Evolutionary conservation across 2,329 filamentous ascomycete species (phyloP).

Genomic region (Clarireedia hainanense): DNA sequence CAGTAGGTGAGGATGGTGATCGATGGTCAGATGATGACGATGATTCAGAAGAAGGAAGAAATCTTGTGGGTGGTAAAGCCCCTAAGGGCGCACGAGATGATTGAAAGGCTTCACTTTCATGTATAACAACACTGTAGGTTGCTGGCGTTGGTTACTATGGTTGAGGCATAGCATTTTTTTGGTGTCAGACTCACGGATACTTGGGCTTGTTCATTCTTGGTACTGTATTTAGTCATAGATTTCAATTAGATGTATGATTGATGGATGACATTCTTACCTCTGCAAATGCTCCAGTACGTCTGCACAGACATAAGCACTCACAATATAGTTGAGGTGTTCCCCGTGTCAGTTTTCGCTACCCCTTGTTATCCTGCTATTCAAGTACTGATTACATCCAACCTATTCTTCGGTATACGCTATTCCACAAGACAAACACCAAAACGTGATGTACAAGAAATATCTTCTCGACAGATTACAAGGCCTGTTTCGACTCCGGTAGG

Average conservation of each 20-base stretch:
- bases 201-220: neutral
- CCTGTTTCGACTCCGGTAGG: too few relatives aligned
- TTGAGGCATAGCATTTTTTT: neutral
- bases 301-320: too few relatives aligned
- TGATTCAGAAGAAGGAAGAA: conserved; percentile 47
- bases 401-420: too few relatives aligned
- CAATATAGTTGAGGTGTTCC: too few relatives aligned
- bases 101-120: neutral
- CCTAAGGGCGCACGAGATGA: conserved; percentile 9
- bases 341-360: too few relatives aligned
- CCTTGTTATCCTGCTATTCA: too few relatives aligned
- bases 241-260: neutral
- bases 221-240: conserved; percentile 6
- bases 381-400: too few relatives aligned
- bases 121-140: conserved; percentile 12
- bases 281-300: too few relatives aligned
- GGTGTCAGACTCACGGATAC: neutral
- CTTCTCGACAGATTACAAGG: too few relatives aligned
- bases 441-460: too few relatives aligned
- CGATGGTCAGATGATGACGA: conserved; percentile 73
- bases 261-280: neutral
- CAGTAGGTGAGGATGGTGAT: conserved; percentile 76
- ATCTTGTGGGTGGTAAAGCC: conserved; percentile 33
- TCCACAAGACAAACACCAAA: too few relatives aligned
- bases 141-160: conserved; percentile 9